Evolutionary conservation across 192 early-diverging fungal species (phyloP).

Genomic region (Backusella australiensis): DNA sequence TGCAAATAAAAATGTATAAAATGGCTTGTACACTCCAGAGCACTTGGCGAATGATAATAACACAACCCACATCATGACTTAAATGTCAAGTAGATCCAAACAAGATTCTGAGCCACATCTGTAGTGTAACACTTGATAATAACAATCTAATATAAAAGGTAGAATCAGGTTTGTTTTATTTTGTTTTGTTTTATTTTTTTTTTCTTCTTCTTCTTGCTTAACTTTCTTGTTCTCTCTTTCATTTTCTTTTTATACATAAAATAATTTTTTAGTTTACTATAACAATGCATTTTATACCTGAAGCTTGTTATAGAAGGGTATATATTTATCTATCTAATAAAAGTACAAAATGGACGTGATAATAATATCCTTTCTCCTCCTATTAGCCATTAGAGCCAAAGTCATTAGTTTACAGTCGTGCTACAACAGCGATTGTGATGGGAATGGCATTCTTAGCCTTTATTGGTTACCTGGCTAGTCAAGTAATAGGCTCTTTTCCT

Average conservation of each 20-base stretch:
- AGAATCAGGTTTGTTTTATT: background rate
- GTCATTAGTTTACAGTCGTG: conserved; percentile 9
- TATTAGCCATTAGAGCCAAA: conserved; percentile 15
- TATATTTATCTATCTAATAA: background rate
- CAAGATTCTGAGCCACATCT: background rate
- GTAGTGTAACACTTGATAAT: background rate
- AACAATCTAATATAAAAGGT: background rate
- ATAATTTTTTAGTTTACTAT: background rate
- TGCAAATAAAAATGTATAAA: background rate
- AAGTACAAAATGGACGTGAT: background rate
- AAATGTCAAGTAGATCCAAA: conserved; percentile 7
- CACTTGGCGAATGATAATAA: background rate
- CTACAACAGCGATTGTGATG: background rate
- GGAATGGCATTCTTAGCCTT: conserved; percentile 4
- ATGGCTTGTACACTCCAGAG: background rate
- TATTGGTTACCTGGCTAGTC: background rate
- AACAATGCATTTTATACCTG: conserved; percentile 22
- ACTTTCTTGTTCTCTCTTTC: background rate
- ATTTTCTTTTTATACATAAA: background rate
- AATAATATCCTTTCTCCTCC: background rate
- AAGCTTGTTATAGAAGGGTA: conserved; percentile 24
- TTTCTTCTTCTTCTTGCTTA: background rate
- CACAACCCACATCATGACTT: background rate
- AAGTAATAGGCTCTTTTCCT: background rate
- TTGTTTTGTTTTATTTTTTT: background rate